These are phyloP conservation scores for Lyophyllum shimeji DNA, from an alignment of 768 basidiomycete species.

Conservation along the genomic window DNA sequence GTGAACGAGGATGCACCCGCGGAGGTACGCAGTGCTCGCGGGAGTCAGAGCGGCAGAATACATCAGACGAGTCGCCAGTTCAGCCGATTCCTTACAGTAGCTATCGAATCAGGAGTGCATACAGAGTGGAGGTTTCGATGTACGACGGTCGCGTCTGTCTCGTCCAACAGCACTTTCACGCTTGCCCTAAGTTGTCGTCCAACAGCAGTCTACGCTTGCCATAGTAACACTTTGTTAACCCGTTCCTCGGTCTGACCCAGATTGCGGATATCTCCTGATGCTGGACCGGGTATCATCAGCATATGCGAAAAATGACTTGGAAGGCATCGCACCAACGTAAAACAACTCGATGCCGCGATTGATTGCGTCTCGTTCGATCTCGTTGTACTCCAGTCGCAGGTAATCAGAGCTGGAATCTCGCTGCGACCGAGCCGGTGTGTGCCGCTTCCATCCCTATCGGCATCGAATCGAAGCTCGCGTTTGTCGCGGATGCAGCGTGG, in stretches of 20 bases:
- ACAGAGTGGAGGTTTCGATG: conserved; percentile 40
- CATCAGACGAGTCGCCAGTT: conserved; percentile 41
- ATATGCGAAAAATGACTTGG: no score
- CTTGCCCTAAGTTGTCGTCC: no score
- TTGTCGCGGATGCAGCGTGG: conserved; percentile 33
- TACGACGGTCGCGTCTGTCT: conserved; percentile 33
- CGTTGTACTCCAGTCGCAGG: conserved; percentile 29
- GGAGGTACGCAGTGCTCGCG: conserved; percentile 32
- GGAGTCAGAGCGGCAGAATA: conserved; percentile 38
- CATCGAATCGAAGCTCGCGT: conserved; percentile 21
- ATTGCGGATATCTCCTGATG: conserved; percentile 34
- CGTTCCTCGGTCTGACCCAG: conserved; percentile 36
- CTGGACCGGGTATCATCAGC: conserved; percentile 19
- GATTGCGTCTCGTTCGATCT: conserved; percentile 29
- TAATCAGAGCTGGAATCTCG: conserved; percentile 30
- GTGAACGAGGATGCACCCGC: conserved; percentile 36
- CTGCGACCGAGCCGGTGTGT: conserved; percentile 22
- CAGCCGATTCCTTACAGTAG: conserved; percentile 43
- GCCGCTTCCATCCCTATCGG: conserved; percentile 3
- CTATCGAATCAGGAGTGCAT: conserved; percentile 35
- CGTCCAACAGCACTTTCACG: conserved; percentile 41
- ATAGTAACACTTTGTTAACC: conserved; percentile 32
- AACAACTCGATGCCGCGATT: conserved; percentile 33
- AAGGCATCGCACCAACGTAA: neutral
- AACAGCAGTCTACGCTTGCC: conserved; percentile 39